Conservation (phyloP, 306 rosid species). For the Prunus salicina region DNA sequence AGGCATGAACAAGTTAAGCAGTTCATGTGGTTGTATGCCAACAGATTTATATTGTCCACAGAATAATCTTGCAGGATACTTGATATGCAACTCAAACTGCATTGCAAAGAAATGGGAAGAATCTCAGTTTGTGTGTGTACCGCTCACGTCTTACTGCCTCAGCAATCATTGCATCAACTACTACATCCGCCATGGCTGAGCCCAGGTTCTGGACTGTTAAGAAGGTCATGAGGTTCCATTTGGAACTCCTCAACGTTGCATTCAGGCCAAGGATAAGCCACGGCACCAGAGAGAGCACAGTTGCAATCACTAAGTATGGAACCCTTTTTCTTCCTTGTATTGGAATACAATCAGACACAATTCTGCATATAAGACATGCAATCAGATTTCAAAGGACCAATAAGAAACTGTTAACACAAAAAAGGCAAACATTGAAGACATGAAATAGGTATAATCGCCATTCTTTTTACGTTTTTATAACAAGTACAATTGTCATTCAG, state of each 20-base stretch:
- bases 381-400: slow-evolving; percentile 28
- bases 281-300: slow-evolving; percentile 76
- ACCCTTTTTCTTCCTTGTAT: slow-evolving; percentile 77
- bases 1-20: background rate
- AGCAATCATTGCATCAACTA: slow-evolving; percentile 90
- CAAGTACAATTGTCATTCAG: background rate
- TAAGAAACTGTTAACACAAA: background rate
- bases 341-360: slow-evolving; percentile 80
- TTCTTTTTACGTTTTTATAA: background rate
- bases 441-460: background rate
- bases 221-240: slow-evolving; percentile 58
- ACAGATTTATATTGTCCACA: background rate
- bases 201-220: slow-evolving; percentile 80
- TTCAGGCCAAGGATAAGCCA: slow-evolving; percentile 66
- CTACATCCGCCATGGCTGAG: slow-evolving; percentile 93
- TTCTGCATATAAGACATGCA: slow-evolving; percentile 44
- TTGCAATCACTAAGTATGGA: slow-evolving; percentile 73
- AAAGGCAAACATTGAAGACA: background rate
- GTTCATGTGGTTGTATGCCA: background rate
- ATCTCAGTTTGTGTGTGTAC: slow-evolving; percentile 42
- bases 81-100: slow-evolving; percentile 12
- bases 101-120: slow-evolving; percentile 8
- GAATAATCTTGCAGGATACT: background rate
- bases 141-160: slow-evolving; percentile 74
- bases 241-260: slow-evolving; percentile 55